These are phyloP conservation scores for Hordeum marinum DNA, from an alignment of 176 grass and related monocot genomes.

Conservation along the genomic window DNA sequence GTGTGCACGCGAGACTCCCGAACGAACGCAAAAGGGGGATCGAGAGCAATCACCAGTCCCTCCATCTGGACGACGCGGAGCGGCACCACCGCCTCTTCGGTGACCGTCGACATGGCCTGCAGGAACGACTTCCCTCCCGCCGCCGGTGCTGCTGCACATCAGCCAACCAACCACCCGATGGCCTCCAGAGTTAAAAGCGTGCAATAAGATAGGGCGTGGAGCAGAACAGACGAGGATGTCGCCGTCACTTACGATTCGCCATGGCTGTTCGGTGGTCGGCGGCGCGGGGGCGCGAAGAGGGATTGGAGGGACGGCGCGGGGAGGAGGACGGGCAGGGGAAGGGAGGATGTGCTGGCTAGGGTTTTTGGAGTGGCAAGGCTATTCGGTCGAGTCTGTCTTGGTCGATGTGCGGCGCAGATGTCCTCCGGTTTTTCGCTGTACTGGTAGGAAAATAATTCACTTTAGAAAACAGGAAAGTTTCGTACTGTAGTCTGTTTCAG, in stretches of 20 bases:
- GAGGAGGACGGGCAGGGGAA: not conserved
- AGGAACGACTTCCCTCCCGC: slow-evolving; percentile 77
- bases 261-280: slow-evolving; percentile 35
- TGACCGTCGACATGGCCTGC: slow-evolving; percentile 64
- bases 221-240: not conserved
- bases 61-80: slow-evolving; percentile 95
- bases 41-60: slow-evolving; percentile 62
- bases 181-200: not conserved
- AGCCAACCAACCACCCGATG: not conserved
- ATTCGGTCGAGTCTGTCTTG: not conserved
- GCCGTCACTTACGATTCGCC: slow-evolving; percentile 53
- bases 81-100: slow-evolving; percentile 58
- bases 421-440: no score
- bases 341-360: slow-evolving; percentile 28
- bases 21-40: not conserved
- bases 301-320: not conserved
- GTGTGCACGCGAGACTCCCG: not conserved
- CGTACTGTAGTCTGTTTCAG: no score
- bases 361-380: not conserved
- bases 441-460: no score
- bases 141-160: slow-evolving; percentile 24
- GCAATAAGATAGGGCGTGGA: not conserved
- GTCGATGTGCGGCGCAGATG: slow-evolving; percentile 21
- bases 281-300: not conserved
- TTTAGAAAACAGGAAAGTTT: no score